Conservation (phyloP, 208 protist genomes). For the Endotrypanum monterogeii region DNA sequence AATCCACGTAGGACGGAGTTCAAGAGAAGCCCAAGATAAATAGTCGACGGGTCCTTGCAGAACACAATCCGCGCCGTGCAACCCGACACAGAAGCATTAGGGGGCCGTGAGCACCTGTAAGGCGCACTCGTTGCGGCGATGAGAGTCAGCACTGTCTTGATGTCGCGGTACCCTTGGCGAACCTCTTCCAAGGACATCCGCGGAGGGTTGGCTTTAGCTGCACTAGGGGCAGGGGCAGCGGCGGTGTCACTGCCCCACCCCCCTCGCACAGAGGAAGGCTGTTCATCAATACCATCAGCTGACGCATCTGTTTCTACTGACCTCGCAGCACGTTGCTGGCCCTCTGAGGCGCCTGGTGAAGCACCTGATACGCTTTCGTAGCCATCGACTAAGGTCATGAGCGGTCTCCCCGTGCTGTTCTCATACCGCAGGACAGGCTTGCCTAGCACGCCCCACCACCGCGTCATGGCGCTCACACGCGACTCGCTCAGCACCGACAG, state of each 20-base stretch:
- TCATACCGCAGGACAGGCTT: conserved; percentile 39
- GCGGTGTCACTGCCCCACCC: neutral
- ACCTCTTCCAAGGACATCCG: conserved; percentile 22
- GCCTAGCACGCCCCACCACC: conserved; percentile 57
- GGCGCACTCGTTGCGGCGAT: conserved; percentile 53
- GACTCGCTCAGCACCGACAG: conserved; percentile 47
- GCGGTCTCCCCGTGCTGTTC: conserved; percentile 24
- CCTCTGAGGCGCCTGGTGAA: neutral
- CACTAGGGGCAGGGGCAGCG: neutral
- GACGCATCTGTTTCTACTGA: neutral
- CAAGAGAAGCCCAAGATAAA: conserved; percentile 77
- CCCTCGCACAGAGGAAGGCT: neutral
- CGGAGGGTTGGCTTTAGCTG: neutral
- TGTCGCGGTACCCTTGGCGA: conserved; percentile 34
- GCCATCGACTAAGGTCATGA: conserved; percentile 12
- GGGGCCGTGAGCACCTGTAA: conserved; percentile 61
- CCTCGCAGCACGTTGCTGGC: neutral
- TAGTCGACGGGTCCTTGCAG: conserved; percentile 67
- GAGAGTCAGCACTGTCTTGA: conserved; percentile 60
- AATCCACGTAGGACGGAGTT: conserved; percentile 49
- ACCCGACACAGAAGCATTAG: conserved; percentile 40
- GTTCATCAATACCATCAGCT: neutral
- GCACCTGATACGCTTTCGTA: conserved; percentile 5
- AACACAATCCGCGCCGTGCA: conserved; percentile 70
- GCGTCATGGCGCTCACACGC: conserved; percentile 49